Base-by-base conservation (phyloP, 768 basidiomycete species). In the Lanmaoa pseudosensibilis region DNA sequence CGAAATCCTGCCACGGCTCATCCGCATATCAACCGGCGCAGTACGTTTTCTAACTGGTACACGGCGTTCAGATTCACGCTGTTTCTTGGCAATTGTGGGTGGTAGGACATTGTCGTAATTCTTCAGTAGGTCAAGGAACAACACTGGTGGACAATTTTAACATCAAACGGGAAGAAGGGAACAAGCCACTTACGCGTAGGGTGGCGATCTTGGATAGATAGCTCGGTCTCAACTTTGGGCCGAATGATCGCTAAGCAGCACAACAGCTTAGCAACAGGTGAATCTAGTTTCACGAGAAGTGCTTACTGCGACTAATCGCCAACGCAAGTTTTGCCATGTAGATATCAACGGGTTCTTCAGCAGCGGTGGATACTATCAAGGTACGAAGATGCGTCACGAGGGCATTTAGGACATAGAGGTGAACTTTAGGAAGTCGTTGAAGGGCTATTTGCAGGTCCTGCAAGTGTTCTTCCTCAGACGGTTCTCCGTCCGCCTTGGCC, bases 151-250 rank as follows among this genome's bases (percentile, higher is more conserved):
- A 21, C 44, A 23, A 6, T 10, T 33, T 56, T 18, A 49, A 50
- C 13, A 15, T 40, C 23, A 32, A 44, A 45, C 7, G 2, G 3
- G 19, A 39, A 9, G 2, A 34, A 30, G n/a, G 25, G 16, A 46
- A 47, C 25, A 3, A 19, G 19, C 12, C 25, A 76, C 84, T 62
- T 70, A 88, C 91, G 74, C 16, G 88, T 81, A 50, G 92, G 85
- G 75, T 96, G 88, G 39, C 93, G 89, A 69, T 94, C 94, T 70
- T 96, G 92, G 58, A 98, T 87, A 4, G 94, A 92, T 25, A 94
- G 69, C 54, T 92, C 84, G 6, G 85, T 87, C 68, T 98, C 94
- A 39, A 78, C 65, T 71, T 86, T 90, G 19, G 96, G 96, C 27
- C 94, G 79, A 33, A 96, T 75, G 46, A 98, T 81, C 30, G 84